Evolutionary conservation across 768 basidiomycete genomes (phyloP).

Genomic region (Rhizopogon roseolus): DNA sequence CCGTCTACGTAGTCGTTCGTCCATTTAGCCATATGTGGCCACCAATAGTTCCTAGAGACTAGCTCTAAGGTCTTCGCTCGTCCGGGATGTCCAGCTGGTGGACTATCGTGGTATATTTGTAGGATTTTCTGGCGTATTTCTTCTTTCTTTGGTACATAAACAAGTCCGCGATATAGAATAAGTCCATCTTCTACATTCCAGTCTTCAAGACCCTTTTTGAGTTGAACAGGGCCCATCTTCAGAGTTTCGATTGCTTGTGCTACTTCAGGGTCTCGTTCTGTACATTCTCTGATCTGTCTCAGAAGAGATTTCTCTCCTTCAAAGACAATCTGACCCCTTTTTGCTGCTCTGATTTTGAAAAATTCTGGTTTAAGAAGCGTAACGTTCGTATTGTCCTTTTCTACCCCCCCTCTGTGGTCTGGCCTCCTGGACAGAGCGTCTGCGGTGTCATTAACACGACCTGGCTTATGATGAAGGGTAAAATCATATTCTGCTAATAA

Average conservation of each 20-base stretch:
- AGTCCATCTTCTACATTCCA: neutral
- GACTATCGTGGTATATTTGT: neutral
- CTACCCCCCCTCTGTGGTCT: no score
- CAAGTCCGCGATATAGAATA: neutral
- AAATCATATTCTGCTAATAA: conserved; percentile 13
- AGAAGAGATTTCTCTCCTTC: neutral
- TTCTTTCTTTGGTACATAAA: neutral
- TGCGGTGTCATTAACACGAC: no score
- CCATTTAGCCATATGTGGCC: neutral
- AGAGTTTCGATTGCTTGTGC: neutral
- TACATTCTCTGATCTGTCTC: neutral
- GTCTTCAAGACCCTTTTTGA: neutral
- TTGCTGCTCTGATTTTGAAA: neutral
- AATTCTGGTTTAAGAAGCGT: neutral
- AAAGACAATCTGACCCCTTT: neutral
- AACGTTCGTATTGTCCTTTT: no score
- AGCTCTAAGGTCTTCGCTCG: neutral
- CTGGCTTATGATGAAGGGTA: no score
- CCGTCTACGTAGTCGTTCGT: neutral
- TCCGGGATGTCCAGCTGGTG: neutral
- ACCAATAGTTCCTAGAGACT: neutral
- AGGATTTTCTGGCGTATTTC: neutral
- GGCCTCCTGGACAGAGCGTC: no score
- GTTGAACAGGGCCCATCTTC: neutral
- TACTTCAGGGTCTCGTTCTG: neutral